A percentile compares a stretch with the other conserved stretches of the same genome.
Conservation (phyloP, 164 flowering plant genomes). For the Piper betle region DNA sequence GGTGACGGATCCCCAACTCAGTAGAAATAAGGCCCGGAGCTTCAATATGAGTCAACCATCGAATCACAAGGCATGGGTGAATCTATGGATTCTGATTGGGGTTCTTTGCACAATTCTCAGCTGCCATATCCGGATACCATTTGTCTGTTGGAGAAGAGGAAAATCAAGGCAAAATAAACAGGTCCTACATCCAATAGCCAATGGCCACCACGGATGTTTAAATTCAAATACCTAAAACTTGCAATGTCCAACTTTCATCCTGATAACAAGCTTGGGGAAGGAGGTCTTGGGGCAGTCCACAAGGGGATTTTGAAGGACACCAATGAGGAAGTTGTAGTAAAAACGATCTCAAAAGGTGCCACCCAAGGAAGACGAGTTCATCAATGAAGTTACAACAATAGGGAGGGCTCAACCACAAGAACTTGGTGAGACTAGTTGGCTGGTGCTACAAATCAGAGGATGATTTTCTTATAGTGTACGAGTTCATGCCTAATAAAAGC, state of each 20-base stretch:
- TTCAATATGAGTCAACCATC: slow-evolving; percentile 10
- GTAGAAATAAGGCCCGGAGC: slow-evolving; percentile 34
- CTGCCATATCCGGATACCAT: background rate
- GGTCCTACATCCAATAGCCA: slow-evolving; percentile 3
- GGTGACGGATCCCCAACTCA: slow-evolving; percentile 22
- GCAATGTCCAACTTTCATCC: slow-evolving; percentile 34
- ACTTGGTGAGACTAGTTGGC: slow-evolving; percentile 44
- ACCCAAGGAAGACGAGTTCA: slow-evolving; percentile 42
- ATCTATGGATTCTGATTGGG: slow-evolving; percentile 21
- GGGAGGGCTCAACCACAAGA: slow-evolving; percentile 42
- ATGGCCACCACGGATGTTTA: slow-evolving; percentile 26
- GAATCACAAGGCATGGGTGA: background rate
- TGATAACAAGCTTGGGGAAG: slow-evolving; percentile 43
- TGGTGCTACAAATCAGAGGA: slow-evolving; percentile 40
- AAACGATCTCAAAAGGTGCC: slow-evolving; percentile 26
- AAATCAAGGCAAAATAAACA: background rate
- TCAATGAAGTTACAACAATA: slow-evolving; percentile 47
- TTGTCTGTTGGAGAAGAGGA: slow-evolving; percentile 1
- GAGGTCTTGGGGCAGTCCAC: slow-evolving; percentile 56
- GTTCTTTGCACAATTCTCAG: slow-evolving; percentile 8
- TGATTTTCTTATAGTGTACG: slow-evolving; percentile 46
- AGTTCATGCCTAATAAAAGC: slow-evolving; percentile 55
- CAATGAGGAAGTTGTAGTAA: slow-evolving; percentile 38
- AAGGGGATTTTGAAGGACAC: slow-evolving; percentile 25
- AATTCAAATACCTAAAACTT: slow-evolving; percentile 26